phyloP scores from a whole-genome alignment of 2,329 filamentous ascomycete genomes.

The Alternaria hordeiaustralica region DNA sequence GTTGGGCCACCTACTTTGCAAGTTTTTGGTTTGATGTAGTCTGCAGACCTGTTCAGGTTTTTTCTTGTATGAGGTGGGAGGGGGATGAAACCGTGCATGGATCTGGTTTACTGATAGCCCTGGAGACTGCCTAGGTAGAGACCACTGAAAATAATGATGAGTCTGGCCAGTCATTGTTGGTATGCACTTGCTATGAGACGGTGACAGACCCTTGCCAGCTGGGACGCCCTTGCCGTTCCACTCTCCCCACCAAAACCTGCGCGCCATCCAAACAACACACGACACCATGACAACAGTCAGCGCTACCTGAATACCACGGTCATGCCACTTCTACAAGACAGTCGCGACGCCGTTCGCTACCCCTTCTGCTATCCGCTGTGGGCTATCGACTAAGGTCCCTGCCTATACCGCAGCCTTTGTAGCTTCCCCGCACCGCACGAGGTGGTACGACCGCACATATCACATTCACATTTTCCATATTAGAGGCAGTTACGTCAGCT shows the following conservation, averaged over 20 bases:
- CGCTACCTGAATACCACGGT: conserved; percentile 12
- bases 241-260: conserved; percentile 19
- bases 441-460: conserved; percentile 10
- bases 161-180: neutral
- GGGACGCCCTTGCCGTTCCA: conserved; percentile 21
- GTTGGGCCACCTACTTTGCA: neutral
- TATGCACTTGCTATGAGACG: neutral
- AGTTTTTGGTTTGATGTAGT: neutral
- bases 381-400: conserved; percentile 24
- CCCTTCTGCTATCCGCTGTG: conserved; percentile 12
- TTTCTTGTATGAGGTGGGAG: neutral
- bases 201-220: conserved; percentile 4
- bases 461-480: neutral
- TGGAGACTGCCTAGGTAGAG: neutral
- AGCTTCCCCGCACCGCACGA: conserved; percentile 31
- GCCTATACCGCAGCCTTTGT: conserved; percentile 11
- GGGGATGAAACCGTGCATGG: neutral
- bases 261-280: conserved; percentile 26
- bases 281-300: conserved; percentile 27
- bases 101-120: neutral
- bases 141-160: neutral
- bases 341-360: conserved; percentile 19
- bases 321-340: conserved; percentile 16
- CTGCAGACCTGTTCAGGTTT: neutral
- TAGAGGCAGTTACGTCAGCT: conserved; percentile 8